phyloP scores from a whole-genome alignment of 1,284 basidiomycete species.

The Ceratobasidium sp. region DNA sequence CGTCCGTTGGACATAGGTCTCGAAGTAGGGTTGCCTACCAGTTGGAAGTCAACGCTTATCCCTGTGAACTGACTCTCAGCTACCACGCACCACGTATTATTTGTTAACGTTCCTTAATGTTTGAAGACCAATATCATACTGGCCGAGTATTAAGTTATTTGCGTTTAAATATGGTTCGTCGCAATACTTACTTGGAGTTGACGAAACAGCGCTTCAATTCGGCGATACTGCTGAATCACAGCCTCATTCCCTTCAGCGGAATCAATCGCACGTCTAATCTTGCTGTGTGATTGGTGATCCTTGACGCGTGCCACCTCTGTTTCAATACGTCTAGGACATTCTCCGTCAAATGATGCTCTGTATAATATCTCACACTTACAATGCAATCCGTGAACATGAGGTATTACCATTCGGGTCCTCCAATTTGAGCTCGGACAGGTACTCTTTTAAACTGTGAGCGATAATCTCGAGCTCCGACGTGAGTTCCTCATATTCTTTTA shows the following conservation, averaged over 20 bases:
- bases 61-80: not conserved
- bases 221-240: not conserved
- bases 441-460: too few species aligned
- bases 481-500: too few species aligned
- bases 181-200: not conserved
- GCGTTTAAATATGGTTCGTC: too few species aligned
- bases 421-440: too few species aligned
- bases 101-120: constrained; percentile 20
- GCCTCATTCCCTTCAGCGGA: not conserved
- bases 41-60: not conserved
- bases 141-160: not conserved
- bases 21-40: not conserved
- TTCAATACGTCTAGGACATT: too few species aligned
- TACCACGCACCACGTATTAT: not conserved
- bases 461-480: too few species aligned
- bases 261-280: not conserved
- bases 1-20: not conserved
- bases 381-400: too few species aligned
- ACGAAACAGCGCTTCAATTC: not conserved
- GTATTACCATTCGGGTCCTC: too few species aligned
- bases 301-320: too few species aligned
- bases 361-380: too few species aligned
- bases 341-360: too few species aligned
- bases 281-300: not conserved
- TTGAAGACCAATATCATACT: not conserved